Evolutionary conservation across 2,329 filamentous ascomycete genomes (phyloP).

Genomic region (Raffaelea deltoideospora): DNA sequence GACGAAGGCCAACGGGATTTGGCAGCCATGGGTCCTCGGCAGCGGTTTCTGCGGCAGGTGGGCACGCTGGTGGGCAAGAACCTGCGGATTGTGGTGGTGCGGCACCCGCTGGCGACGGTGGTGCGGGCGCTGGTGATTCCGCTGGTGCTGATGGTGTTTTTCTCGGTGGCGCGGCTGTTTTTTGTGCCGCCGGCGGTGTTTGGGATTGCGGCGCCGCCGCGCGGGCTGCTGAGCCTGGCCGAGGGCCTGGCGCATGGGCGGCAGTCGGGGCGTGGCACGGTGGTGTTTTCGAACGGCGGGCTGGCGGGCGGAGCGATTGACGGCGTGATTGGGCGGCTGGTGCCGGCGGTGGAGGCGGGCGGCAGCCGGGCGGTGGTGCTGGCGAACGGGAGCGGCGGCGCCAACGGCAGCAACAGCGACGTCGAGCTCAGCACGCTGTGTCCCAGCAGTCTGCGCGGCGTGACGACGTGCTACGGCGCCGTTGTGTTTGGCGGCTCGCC

Average conservation of each 20-base stretch:
- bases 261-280: slow-evolving; percentile 43
- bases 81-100: slow-evolving; percentile 39
- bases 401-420: no score
- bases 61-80: slow-evolving; percentile 49
- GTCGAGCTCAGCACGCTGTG: slow-evolving; percentile 30
- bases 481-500: slow-evolving; percentile 63
- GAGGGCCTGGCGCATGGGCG: slow-evolving; percentile 45
- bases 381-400: no score
- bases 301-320: slow-evolving; percentile 55
- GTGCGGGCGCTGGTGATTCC: slow-evolving; percentile 46
- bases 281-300: slow-evolving; percentile 70
- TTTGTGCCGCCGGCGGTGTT: slow-evolving; percentile 64
- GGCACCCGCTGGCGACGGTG: slow-evolving; percentile 35
- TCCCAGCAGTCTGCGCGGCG: slow-evolving; percentile 42
- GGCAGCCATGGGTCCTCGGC: slow-evolving; percentile 2
- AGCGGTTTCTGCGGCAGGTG: slow-evolving; percentile 33
- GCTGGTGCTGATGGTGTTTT: slow-evolving; percentile 40
- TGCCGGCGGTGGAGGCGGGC: slow-evolving; percentile 36
- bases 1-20: no score
- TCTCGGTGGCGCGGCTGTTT: slow-evolving; percentile 64
- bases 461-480: slow-evolving; percentile 58
- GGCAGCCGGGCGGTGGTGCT: slow-evolving; percentile 27
- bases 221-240: slow-evolving; percentile 48
- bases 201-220: slow-evolving; percentile 49
- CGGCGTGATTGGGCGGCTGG: slow-evolving; percentile 49